A percentile compares a stretch with the other conserved stretches of the same genome.
Conservation (phyloP, 2,329 filamentous ascomycete species). For the Xylariales sp. region DNA sequence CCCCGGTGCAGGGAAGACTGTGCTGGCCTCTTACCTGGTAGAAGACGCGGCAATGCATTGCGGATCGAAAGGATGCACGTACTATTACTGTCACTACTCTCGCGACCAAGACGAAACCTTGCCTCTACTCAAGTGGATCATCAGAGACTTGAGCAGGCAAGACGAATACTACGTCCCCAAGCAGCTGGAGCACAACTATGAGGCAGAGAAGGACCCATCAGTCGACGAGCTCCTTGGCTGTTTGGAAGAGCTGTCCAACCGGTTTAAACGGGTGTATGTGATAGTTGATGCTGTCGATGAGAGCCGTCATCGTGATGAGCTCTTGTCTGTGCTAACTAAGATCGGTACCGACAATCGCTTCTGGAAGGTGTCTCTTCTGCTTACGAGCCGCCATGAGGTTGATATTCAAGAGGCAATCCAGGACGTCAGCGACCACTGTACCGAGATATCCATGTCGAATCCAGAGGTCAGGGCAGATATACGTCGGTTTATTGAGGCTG, state of each 20-base stretch:
- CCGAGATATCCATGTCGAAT: constrained; percentile 23
- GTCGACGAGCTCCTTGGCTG: constrained; percentile 16
- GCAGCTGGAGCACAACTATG: constrained; percentile 12
- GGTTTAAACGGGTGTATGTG: constrained; percentile 19
- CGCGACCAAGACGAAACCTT: constrained; percentile 23
- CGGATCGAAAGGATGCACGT: constrained; percentile 15
- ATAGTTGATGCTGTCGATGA: constrained; percentile 28
- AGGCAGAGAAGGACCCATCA: constrained; percentile 5
- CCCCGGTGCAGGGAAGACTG: constrained; percentile 24
- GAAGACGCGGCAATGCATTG: constrained; percentile 15
- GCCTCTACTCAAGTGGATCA: constrained; percentile 21
- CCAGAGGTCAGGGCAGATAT: constrained; percentile 22
- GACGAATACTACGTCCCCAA: constrained; percentile 13
- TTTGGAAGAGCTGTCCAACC: constrained; percentile 15
- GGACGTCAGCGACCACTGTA: neutral
- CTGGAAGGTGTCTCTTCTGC: constrained; percentile 20
- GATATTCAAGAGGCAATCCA: constrained; percentile 20
- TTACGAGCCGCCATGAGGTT: constrained; percentile 24
- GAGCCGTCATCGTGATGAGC: constrained; percentile 16
- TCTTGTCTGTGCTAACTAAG: constrained; percentile 17
- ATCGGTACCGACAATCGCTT: constrained; percentile 20
- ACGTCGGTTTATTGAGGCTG: constrained; percentile 14
- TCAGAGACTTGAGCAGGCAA: constrained; percentile 20
- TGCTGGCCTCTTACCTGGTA: constrained; percentile 24
- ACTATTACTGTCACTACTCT: constrained; percentile 27